Conservation (phyloP, 1,284 basidiomycete species). For the Ganoderma sp. region DNA sequence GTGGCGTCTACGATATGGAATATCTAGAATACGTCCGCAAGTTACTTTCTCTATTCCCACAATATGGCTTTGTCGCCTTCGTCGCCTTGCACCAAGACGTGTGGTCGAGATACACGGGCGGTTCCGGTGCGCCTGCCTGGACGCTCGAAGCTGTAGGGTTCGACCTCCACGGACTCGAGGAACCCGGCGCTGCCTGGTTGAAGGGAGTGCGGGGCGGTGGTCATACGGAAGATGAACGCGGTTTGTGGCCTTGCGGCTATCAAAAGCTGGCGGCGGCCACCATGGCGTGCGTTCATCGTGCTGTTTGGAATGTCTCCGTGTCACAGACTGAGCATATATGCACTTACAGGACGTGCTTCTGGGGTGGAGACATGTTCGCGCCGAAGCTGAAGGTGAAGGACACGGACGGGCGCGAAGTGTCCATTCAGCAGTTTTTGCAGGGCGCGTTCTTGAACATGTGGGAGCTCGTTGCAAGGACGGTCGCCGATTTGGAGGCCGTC, state of each 20-base stretch:
- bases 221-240: slow-evolving; percentile 73
- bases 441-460: slow-evolving; percentile 83
- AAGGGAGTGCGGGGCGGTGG: slow-evolving; percentile 79
- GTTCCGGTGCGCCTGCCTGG: slow-evolving; percentile 93
- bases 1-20: slow-evolving; percentile 81
- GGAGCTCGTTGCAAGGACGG: slow-evolving; percentile 67
- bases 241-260: slow-evolving; percentile 91
- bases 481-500: slow-evolving; percentile 80
- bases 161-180: slow-evolving; percentile 76
- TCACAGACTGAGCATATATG: background rate
- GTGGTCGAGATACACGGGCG: slow-evolving; percentile 94
- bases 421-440: slow-evolving; percentile 87
- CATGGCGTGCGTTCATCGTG: slow-evolving; percentile 70
- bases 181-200: slow-evolving; percentile 85
- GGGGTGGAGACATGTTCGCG: slow-evolving; percentile 87
- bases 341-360: slow-evolving; percentile 74
- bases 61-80: slow-evolving; percentile 84
- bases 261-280: slow-evolving; percentile 88
- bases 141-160: slow-evolving; percentile 84
- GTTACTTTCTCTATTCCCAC: slow-evolving; percentile 77
- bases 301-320: background rate
- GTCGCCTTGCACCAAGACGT: slow-evolving; percentile 90
- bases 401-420: slow-evolving; percentile 53
- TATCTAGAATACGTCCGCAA: slow-evolving; percentile 84
- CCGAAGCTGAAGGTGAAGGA: slow-evolving; percentile 70